phyloP scores from a whole-genome alignment of 2,329 filamentous ascomycete genomes.

The Furcasterigmium sp. region DNA sequence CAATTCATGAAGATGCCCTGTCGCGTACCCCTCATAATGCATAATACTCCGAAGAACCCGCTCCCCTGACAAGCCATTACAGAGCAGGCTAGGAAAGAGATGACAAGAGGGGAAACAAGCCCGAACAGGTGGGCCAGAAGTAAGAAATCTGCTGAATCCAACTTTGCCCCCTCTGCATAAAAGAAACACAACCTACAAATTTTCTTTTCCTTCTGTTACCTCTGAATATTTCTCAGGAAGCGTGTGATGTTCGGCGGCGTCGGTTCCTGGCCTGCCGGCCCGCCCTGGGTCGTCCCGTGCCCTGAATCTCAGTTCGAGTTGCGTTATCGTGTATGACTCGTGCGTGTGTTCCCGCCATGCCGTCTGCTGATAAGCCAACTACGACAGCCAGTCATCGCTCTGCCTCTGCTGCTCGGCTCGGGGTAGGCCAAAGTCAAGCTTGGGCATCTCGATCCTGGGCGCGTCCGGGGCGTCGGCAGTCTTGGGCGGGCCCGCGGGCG shows the following conservation, averaged over 20 bases:
- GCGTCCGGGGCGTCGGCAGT: conserved; percentile 33
- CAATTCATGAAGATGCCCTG: conserved; percentile 1
- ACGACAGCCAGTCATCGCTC: conserved; percentile 21
- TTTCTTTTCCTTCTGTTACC: neutral
- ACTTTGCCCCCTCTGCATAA: neutral
- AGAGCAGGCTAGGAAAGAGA: neutral
- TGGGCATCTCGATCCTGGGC: conserved; percentile 58
- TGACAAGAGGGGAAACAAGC: neutral
- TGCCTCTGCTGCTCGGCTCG: conserved; percentile 14
- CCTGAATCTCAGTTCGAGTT: no score
- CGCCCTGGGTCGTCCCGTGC: no score
- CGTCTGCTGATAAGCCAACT: neutral
- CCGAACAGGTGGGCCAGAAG: neutral
- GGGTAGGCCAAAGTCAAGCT: conserved; percentile 42
- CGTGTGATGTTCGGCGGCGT: no score
- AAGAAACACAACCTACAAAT: neutral
- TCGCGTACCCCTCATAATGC: neutral
- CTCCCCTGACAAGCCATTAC: neutral
- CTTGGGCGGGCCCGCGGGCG: conserved; percentile 23
- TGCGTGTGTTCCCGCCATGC: no score
- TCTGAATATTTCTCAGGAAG: no score
- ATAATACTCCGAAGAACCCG: neutral
- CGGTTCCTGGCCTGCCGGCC: no score
- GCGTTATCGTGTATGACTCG: no score
- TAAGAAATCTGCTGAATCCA: neutral